A percentile compares a stretch with the other conserved stretches of the same genome.
These are phyloP conservation scores for Verticillium tricorpus DNA, from an alignment of 2,329 filamentous ascomycete genomes.

Conservation along the genomic window DNA sequence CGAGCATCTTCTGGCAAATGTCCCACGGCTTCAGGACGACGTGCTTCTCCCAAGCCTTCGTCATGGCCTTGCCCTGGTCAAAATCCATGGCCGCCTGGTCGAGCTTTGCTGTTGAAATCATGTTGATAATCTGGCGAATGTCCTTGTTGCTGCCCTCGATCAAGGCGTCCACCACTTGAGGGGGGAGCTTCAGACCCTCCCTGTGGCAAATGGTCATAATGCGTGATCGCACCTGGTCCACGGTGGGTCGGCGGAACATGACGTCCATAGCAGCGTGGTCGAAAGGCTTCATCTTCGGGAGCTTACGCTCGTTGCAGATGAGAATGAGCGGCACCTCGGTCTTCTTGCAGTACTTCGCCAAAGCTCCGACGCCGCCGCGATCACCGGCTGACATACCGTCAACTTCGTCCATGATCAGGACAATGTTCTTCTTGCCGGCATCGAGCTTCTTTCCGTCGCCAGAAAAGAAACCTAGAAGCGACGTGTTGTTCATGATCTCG, in stretches of 20 bases:
- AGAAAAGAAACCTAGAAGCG: conserved; percentile 85
- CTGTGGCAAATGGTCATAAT: conserved; percentile 94
- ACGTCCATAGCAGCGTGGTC: conserved; percentile 81
- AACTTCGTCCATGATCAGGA: conserved; percentile 98
- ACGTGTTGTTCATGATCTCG: conserved; percentile 91
- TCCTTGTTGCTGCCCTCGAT: conserved; percentile 95
- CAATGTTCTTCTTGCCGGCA: conserved; percentile 80
- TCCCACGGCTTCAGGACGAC: conserved; percentile 97
- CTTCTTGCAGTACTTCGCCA: conserved; percentile 93
- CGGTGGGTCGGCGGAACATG: conserved; percentile 81
- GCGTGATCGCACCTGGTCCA: conserved; percentile 84
- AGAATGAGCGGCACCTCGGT: conserved; percentile 92
- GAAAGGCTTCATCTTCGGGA: conserved; percentile 98
- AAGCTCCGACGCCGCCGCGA: conserved; percentile 87
- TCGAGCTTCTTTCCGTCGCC: conserved; percentile 79
- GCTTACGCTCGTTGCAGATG: conserved; percentile 90
- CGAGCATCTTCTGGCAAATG: conserved; percentile 89
- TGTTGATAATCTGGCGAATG: conserved; percentile 97
- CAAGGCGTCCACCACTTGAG: conserved; percentile 80
- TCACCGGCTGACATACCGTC: conserved; percentile 98
- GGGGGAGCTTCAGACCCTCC: conserved; percentile 81
- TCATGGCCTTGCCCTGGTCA: conserved; percentile 87
- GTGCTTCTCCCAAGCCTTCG: conserved; percentile 97
- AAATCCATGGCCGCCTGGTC: conserved; percentile 77
- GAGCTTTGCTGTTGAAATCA: conserved; percentile 91